Evolutionary conservation across 495 filamentous ascomycete species (phyloP), one percentile per base, ranked within the genome.

Genomic region (Xylaria cubensis): DNA sequence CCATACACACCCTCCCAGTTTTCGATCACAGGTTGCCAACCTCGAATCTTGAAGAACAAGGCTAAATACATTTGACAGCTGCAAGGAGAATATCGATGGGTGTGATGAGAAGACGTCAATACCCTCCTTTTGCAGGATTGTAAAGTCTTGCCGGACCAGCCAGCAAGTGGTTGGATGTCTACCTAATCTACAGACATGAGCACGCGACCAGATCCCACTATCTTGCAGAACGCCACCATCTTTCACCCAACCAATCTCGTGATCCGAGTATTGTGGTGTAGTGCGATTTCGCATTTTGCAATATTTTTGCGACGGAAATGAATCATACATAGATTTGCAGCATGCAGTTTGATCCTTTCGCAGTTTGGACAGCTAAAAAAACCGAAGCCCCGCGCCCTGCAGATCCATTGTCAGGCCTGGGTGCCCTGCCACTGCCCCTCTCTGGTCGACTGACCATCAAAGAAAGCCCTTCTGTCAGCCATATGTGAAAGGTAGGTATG

Each of bases 141-240:
- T 29, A 21, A 3, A 56, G 34, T 19, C 65, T 41, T 19, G 21
- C 32, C 29, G 10, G 65, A 36, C 64, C 19, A 8, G n/a, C n/a
- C 9, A 21, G 39, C 36, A n/a, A 64, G n/a, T 68, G 34, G 48
- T 56, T 68, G n/a, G n/a, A n/a, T n/a, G n/a, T n/a, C n/a, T n/a
- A n/a, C n/a, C n/a, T n/a, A 39, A 51, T 21, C 17, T 63, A 59
- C 44, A 44, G 44, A 29, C 48, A 39, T 29, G 59, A 55, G 59
- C 59, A 71, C 59, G 59, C 69, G 69, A 71, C 69, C 44, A 64
- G 48, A 55, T 64, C 69, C 44, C 69, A 58, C 48, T 42, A n/a
- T 51, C n/a, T 44, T 48, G 34, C 46, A 53, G 46, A 21, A 32
- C 69, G 59, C 59, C 69, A 64, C 59, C 46, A 46, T 32, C 61